Percentiles rank a stretch among this genome's conserved stretches.
Conservation (phyloP, 257 asterid genomes). For the Solanum pimpinellifolium region DNA sequence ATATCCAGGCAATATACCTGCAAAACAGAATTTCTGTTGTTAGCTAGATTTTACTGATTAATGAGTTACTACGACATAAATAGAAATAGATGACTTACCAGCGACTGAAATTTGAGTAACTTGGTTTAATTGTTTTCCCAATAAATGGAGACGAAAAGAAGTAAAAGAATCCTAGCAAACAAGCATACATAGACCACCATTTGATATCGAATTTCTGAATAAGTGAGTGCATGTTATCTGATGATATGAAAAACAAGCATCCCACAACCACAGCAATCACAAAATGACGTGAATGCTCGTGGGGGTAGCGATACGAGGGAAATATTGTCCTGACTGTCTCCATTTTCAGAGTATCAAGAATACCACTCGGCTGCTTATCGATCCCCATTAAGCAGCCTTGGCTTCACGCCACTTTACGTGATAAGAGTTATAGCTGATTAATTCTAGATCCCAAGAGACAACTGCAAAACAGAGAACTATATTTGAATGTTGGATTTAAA, state of each 20-base stretch:
- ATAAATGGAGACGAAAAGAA: slow-evolving; percentile 95
- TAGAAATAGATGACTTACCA: slow-evolving; percentile 35
- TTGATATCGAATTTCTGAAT: slow-evolving; percentile 85
- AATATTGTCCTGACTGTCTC: slow-evolving; percentile 86
- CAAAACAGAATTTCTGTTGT: slow-evolving; percentile 2
- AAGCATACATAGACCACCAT: slow-evolving; percentile 99
- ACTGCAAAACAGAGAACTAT: slow-evolving; percentile 3
- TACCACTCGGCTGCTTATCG: slow-evolving; percentile 49
- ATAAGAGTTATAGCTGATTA: slow-evolving; percentile 10
- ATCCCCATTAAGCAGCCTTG: slow-evolving; percentile 41
- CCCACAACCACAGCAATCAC: slow-evolving; percentile 92
- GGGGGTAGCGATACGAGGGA: slow-evolving; percentile 85
- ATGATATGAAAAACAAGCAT: slow-evolving; percentile 92
- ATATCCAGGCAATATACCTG: slow-evolving; percentile 93
- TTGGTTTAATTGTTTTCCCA: slow-evolving; percentile 95
- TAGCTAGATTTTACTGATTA: not conserved
- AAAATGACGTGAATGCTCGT: slow-evolving; percentile 94
- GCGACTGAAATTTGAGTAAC: slow-evolving; percentile 92
- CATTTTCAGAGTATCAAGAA: slow-evolving; percentile 76
- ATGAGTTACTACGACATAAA: not conserved
- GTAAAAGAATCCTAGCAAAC: slow-evolving; percentile 97
- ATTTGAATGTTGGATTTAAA: not conserved
- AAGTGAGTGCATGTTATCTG: slow-evolving; percentile 93
- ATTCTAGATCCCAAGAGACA: slow-evolving; percentile 14
- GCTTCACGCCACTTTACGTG: slow-evolving; percentile 8